phyloP scores from a whole-genome alignment of 225 moss, liverwort and hornwort genomes.

The Neckera pumila region DNA sequence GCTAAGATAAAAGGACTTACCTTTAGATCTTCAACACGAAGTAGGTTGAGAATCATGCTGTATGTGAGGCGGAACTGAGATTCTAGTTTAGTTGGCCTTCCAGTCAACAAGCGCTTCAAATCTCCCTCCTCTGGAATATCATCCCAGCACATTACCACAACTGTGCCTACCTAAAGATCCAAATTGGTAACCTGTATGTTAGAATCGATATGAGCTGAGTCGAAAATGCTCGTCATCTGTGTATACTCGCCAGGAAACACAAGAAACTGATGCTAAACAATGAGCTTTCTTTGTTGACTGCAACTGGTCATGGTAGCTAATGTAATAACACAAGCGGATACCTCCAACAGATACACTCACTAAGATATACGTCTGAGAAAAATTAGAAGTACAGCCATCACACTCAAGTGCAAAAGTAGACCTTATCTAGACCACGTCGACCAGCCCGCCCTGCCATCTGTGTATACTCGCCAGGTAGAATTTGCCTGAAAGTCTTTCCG shows the following conservation, averaged over 20 bases:
- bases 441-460: constrained; percentile 99
- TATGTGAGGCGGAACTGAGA: constrained; percentile 99
- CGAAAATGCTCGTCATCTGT: not conserved
- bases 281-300: not conserved
- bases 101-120: constrained; percentile 78
- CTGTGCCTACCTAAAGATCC: constrained; percentile 69
- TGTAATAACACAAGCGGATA: not conserved
- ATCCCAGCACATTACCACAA: constrained; percentile 99
- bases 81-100: constrained; percentile 92
- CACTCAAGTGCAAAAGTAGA: not conserved
- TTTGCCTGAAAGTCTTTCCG: constrained; percentile 85
- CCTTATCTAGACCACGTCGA: constrained; percentile 97
- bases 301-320: not conserved
- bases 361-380: not conserved
- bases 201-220: not conserved
- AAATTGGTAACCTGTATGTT: constrained; percentile 2
- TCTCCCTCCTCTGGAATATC: constrained; percentile 99
- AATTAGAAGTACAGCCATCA: not conserved
- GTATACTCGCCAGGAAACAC: not conserved
- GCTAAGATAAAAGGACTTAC: constrained; percentile 4
- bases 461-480: constrained; percentile 93
- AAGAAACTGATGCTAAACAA: not conserved
- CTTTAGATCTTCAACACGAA: constrained; percentile 96
- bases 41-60: constrained; percentile 99
- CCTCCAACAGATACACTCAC: not conserved